Base-by-base conservation (phyloP, 2,329 filamentous ascomycete genomes). In the Colletotrichum graminicola region DNA sequence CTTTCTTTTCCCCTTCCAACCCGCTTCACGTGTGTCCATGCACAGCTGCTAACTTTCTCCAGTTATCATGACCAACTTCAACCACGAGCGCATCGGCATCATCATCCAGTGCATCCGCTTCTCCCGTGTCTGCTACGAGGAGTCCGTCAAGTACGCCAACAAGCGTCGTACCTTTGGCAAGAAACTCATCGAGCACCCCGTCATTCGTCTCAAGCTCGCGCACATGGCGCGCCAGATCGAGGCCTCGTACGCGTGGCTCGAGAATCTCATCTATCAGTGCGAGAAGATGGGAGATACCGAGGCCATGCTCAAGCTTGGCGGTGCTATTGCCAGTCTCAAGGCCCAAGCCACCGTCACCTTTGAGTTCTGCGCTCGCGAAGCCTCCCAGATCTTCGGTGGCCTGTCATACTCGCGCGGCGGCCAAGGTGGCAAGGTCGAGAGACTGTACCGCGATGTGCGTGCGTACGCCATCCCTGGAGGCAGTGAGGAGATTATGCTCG, bases 1-100 rank as follows among this genome's bases (percentile, higher is more conserved):
- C n/a, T n/a, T n/a, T 8, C 7, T 3, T 43, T 29, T 55, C 45
- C 21, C 43, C n/a, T n/a, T n/a, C 45, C 32, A 52, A 11, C 36
- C 12, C 36, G 2, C 12, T 11, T 60, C 8, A 3, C 8, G 8
- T 29, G 29, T 7, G 39, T 23, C 29, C 21, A 5, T 5, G 5
- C 16, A 34, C 10, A 14, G 2, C 0, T 43, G 39, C 75, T 78
- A 65, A 79, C 73, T 8, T 8, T 11, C 4, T 29, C 7, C 72
- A 89, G 94, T 97, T 80, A 95, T 99, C 87, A 98, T 98, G 95
- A 98, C 94, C 81, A 98, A 98, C 88, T 98, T 98, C 88, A 98
- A 98, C 89, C 96, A 98, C 87, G 96, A 99, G 86, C 94, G 96
- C 74, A 95, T 99, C 77, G 96, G 96, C 74, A 98, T 99, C 83